Conservation (phyloP, 805 yeast species). For the Lachancea lanzarotensis region DNA sequence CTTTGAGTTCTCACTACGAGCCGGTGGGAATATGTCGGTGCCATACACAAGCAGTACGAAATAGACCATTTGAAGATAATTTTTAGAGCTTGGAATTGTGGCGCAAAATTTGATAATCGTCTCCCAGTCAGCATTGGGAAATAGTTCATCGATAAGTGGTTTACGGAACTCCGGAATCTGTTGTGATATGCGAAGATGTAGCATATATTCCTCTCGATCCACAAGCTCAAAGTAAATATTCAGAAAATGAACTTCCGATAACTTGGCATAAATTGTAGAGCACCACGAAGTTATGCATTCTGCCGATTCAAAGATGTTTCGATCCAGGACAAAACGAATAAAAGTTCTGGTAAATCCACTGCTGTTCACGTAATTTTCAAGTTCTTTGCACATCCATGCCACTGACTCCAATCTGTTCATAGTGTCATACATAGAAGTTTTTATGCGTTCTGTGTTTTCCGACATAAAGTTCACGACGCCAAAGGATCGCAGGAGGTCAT, state of each 20-base stretch:
- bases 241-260: constrained; percentile 5
- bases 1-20: constrained; percentile 9
- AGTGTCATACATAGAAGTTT: constrained; percentile 13
- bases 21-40: constrained; percentile 18
- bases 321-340: constrained; percentile 24
- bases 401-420: constrained; percentile 18
- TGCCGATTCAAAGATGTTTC: constrained; percentile 22
- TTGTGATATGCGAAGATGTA: constrained; percentile 21
- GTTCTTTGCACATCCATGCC: constrained; percentile 13
- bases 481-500: constrained; percentile 13
- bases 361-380: constrained; percentile 9
- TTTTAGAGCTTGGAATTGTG: constrained; percentile 14
- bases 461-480: constrained; percentile 14
- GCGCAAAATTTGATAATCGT: constrained; percentile 18
- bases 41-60: constrained; percentile 23
- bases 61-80: constrained; percentile 21
- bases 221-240: constrained; percentile 14
- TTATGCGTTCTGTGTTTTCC: background rate
- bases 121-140: constrained; percentile 5
- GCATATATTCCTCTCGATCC: constrained; percentile 16
- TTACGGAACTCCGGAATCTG: constrained; percentile 17
- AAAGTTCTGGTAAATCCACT: constrained; percentile 11
- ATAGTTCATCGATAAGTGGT: constrained; percentile 11
- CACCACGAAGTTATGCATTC: constrained; percentile 18
- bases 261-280: constrained; percentile 3